phyloP scores from a whole-genome alignment of 208 protist genomes.

The Leishmania major region DNA sequence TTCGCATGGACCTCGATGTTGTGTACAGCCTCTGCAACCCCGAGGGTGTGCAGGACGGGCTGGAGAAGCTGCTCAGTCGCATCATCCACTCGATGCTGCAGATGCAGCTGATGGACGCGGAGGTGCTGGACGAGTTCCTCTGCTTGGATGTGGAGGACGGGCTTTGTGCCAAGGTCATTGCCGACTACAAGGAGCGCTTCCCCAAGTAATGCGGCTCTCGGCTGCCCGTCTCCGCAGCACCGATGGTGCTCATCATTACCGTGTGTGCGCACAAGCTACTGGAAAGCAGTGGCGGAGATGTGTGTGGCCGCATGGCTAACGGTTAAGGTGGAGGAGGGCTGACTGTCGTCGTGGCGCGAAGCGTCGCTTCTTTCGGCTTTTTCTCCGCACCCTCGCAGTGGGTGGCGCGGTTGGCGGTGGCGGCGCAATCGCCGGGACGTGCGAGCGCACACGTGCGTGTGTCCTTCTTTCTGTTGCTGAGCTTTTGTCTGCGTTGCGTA shows the following conservation, averaged over 20 bases:
- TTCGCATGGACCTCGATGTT: constrained; percentile 52
- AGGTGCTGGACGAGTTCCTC: constrained; percentile 56
- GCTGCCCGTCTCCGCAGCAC: background rate
- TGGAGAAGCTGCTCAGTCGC: constrained; percentile 55
- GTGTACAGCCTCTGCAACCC: constrained; percentile 60
- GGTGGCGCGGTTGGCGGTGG: background rate
- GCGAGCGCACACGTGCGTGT: background rate
- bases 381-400: background rate
- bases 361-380: background rate
- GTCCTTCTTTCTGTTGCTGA: background rate
- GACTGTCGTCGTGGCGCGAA: background rate
- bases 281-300: background rate
- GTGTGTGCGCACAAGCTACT: background rate
- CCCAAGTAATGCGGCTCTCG: background rate
- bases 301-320: background rate
- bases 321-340: background rate
- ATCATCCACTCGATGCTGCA: constrained; percentile 68
- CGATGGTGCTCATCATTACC: background rate
- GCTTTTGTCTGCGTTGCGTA: background rate
- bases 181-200: constrained; percentile 34
- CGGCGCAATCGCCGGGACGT: background rate
- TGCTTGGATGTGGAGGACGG: constrained; percentile 35
- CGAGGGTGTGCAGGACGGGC: constrained; percentile 46
- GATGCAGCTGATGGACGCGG: constrained; percentile 63
- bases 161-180: constrained; percentile 37